Evolutionary conservation across 495 filamentous ascomycete genomes (phyloP).

Genomic region (Aspergillus steynii): DNA sequence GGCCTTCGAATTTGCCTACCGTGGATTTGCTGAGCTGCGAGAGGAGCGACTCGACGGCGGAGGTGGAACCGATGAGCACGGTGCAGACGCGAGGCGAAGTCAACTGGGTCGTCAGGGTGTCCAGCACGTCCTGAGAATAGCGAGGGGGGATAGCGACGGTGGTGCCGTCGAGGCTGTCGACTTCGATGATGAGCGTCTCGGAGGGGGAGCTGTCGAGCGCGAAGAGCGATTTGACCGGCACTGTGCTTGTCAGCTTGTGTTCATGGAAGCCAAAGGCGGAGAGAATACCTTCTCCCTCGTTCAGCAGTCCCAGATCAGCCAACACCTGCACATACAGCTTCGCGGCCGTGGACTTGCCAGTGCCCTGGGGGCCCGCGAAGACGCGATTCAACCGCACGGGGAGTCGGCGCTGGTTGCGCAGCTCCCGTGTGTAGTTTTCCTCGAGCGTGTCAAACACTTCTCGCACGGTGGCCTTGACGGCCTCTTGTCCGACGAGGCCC

Average conservation of each 20-base stretch:
- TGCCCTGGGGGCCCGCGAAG: conserved; percentile 29
- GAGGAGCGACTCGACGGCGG: conserved; percentile 12
- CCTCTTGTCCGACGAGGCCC: conserved; percentile 16
- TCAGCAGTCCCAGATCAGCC: conserved; percentile 26
- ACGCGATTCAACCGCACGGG: conserved; percentile 16
- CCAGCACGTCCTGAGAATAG: conserved; percentile 10
- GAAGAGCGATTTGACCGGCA: conserved; percentile 5
- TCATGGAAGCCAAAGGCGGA: not conserved
- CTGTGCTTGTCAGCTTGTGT: not conserved
- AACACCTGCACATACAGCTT: conserved; percentile 60
- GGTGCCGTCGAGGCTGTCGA: conserved; percentile 13
- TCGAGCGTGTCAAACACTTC: conserved; percentile 14
- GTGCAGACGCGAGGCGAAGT: conserved; percentile 9
- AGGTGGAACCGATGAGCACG: conserved; percentile 13
- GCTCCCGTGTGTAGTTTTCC: conserved; percentile 22
- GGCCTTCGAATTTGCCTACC: conserved; percentile 5
- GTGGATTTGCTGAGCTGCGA: conserved; percentile 1
- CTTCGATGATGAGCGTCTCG: conserved; percentile 14
- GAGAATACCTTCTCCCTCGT: conserved; percentile 14
- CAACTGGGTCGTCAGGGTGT: conserved; percentile 9
- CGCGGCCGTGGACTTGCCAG: conserved; percentile 66
- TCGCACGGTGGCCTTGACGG: conserved; percentile 16
- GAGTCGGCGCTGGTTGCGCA: conserved; percentile 15
- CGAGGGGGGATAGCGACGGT: conserved; percentile 2
- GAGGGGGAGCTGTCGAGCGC: conserved; percentile 7